Base-by-base conservation (phyloP, 371 early-diverging fungal species). In the Catenaria anguillulae region DNA sequence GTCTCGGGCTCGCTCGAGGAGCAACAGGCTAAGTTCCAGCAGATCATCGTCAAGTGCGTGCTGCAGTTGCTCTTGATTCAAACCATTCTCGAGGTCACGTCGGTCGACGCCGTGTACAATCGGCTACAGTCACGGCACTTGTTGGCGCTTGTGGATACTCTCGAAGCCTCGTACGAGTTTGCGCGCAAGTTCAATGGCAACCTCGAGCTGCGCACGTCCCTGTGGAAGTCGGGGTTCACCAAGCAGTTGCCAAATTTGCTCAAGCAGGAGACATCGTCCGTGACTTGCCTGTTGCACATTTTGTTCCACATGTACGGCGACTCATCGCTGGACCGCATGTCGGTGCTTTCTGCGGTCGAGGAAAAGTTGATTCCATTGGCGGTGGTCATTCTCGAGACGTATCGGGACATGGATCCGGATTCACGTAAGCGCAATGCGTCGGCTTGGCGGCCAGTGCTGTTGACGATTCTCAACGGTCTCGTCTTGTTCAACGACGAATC, bases 201-300 rank as follows among this genome's bases (percentile, higher is more conserved):
- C 64, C 81, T 82, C 69, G 82, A 85, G 48, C 76, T 93, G 45
- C 75, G 93, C 21, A 81, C 86, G 73, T 84, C 87, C 0, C 68
- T 93, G 42, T 88, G 87, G 72, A 78, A 82, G 71, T 75, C 81
- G 81, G 60, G 92, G 17, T 85, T 90, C 55, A 90, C 90, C 81
- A 84, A 87, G 42, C 88, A 90, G 52, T 66, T 91, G 66, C 94
- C 94, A n/a, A 90, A 90, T 63, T 65, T 94, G 48, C 75, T 91
- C 43, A 88, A 87, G 66, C 84, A 90, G 77, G 88, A 88, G 60
- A 67, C 68, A 2, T 67, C 66, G 19, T 23, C 56, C 56, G 77
- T 76, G 17, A 65, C 71, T 13, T 67, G 68, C 26, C 77, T 75
- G 60, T 48, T 79, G 37, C 40, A 60, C 13, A 64, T 68, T 37